Percentiles rank a stretch among this genome's conserved stretches.
Evolutionary conservation across 2,329 filamentous ascomycete species (phyloP).

Genomic region (Rugonectria rugulosa): DNA sequence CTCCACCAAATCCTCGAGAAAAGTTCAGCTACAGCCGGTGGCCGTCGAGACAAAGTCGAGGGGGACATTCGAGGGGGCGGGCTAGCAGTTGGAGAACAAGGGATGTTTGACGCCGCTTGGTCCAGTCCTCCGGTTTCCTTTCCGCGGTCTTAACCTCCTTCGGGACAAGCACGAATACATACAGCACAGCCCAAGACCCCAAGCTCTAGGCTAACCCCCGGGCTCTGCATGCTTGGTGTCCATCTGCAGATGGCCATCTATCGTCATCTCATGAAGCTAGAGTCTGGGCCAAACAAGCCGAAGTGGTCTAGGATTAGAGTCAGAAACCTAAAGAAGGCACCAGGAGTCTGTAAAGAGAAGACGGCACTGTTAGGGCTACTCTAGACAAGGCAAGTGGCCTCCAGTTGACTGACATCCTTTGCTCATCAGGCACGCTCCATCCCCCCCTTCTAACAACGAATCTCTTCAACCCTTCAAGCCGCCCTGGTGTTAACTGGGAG

Average conservation of each 20-base stretch:
- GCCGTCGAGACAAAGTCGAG: constrained; percentile 11
- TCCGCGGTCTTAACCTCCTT: constrained; percentile 34
- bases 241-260: constrained; percentile 20
- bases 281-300: neutral
- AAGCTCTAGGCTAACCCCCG: constrained; percentile 8
- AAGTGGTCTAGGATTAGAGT: neutral
- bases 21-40: constrained; percentile 22
- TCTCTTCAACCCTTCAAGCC: constrained; percentile 12
- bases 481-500: constrained; percentile 34
- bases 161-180: constrained; percentile 27
- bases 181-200: constrained; percentile 7
- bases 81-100: constrained; percentile 22
- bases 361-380: neutral
- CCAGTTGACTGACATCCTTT: constrained; percentile 3
- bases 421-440: constrained; percentile 23
- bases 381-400: constrained; percentile 4
- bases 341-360: neutral
- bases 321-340: neutral
- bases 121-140: constrained; percentile 29
- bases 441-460: constrained; percentile 21
- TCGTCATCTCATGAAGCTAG: constrained; percentile 16
- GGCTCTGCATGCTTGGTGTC: constrained; percentile 2
- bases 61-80: constrained; percentile 16
- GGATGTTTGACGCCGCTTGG: constrained; percentile 20
- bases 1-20: constrained; percentile 19